Evolutionary conservation across 192 early-diverging fungal species (phyloP), one percentile per base, ranked within the genome.

Genomic region (Mortierella antarctica): DNA sequence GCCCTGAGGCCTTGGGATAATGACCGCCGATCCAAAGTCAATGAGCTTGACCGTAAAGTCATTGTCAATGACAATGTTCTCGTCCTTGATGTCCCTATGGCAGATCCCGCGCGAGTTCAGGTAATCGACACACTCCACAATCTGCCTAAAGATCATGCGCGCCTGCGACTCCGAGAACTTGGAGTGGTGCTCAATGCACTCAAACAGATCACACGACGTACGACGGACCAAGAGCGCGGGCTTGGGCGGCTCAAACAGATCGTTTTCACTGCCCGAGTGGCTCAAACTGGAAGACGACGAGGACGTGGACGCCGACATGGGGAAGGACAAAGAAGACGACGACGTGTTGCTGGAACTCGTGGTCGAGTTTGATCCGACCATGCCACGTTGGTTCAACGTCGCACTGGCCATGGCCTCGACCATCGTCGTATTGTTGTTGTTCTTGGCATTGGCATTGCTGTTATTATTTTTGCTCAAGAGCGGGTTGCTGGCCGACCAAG

Each of bases 51-150:
- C 90, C 17, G 62, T 48, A 52, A 85, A 87, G 46, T 87, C 70
- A 47, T 84, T 80, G 45, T 91, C 89, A 53, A 92, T 89, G 21
- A 92, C 88, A 73, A 92, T 86, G 67, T 92, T 92, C 64, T 92
- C 90, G 64, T 92, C 90, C 71, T 92, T 91, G 75, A 91, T 86
- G 65, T 91, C 90, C 50, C 89, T 86, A 65, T 91, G 90, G 61
- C 87, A 84, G 40, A 91, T 78, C 7, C 84, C 83, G 31, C 86
- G 56, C 13, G 79, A 64, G 58, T 84, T 74, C 18, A 89, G 76
- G 63, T 90, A 83, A 11, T 78, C 73, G 7, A 88, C 83, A 67
- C 87, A 87, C 50, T 84, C 81, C 7, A 86, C 82, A 71, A 92
- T 83, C 70, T 92, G 91, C 23, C 70, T 66, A 51, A 92, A 92